phyloP scores from a whole-genome alignment of 345 rosid species.

The Populus deltoides region DNA sequence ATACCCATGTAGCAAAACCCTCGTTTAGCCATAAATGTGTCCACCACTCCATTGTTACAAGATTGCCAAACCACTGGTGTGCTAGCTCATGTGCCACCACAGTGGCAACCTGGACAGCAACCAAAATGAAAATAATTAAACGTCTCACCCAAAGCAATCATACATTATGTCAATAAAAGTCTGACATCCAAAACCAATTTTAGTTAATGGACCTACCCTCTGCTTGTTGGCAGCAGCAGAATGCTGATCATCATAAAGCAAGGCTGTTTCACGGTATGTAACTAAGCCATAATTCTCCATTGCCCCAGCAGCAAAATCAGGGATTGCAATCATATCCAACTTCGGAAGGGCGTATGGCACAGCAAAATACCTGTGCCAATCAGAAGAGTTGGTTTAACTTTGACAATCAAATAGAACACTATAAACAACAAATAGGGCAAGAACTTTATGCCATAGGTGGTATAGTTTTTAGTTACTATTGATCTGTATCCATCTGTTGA shows the following conservation, averaged over 20 bases:
- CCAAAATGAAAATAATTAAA: constrained; percentile 6
- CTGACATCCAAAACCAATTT: constrained; percentile 8
- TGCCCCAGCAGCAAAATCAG: constrained; percentile 97
- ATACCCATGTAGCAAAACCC: constrained; percentile 99
- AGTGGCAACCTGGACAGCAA: constrained; percentile 66
- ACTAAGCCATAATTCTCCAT: constrained; percentile 99
- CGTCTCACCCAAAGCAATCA: neutral
- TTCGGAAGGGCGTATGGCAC: constrained; percentile 88
- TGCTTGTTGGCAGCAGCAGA: constrained; percentile 98
- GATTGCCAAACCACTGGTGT: constrained; percentile 99
- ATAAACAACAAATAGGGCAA: neutral
- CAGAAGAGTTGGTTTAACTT: constrained; percentile 8
- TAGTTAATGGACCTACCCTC: constrained; percentile 45
- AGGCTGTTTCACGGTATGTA: constrained; percentile 85
- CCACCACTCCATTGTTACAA: constrained; percentile 99
- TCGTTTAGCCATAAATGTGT: constrained; percentile 97
- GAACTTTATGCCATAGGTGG: no score
- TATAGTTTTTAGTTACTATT: neutral
- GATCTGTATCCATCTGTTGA: constrained; percentile 4
- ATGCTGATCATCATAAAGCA: constrained; percentile 87
- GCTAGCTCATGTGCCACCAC: constrained; percentile 99
- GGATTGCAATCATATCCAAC: constrained; percentile 95
- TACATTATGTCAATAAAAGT: neutral
- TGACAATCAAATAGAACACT: constrained; percentile 1
- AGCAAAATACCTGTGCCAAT: constrained; percentile 68